phyloP scores from a whole-genome alignment of 768 basidiomycete species.

The Auriculariales sp. region DNA sequence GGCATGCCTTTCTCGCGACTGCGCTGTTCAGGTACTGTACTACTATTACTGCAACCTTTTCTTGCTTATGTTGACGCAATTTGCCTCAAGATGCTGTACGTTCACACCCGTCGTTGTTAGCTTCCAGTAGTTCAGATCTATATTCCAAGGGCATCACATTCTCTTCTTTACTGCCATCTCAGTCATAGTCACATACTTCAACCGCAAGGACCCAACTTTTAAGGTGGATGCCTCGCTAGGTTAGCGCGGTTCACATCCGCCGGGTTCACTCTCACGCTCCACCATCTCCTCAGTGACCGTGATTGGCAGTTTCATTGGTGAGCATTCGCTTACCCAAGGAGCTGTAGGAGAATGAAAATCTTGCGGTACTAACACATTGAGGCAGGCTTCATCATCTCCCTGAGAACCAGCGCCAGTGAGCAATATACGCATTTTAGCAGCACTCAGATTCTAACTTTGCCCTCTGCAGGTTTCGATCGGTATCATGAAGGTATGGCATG shows the following conservation, averaged over 20 bases:
- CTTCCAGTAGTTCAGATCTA: not conserved
- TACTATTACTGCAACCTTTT: too few relatives aligned
- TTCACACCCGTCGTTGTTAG: not conserved
- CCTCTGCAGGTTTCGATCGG: not conserved
- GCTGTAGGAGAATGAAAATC: too few relatives aligned
- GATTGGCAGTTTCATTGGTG: not conserved
- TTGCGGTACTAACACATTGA: too few relatives aligned
- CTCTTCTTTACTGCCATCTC: not conserved
- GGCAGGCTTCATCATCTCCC: slow-evolving; percentile 2
- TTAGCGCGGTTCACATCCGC: too few relatives aligned
- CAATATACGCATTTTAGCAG: not conserved
- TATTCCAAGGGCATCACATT: not conserved
- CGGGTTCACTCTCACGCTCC: too few relatives aligned
- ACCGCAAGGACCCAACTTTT: not conserved
- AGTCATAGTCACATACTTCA: not conserved
- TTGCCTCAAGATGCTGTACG: not conserved
- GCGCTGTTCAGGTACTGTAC: not conserved
- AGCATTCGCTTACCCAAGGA: too few relatives aligned
- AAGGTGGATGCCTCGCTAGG: too few relatives aligned
- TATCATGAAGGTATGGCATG: not conserved
- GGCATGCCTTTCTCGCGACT: not conserved
- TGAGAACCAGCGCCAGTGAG: not conserved
- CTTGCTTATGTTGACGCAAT: too few relatives aligned
- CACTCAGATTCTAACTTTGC: not conserved
- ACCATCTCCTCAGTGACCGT: not conserved